Conservation (phyloP, 1,139 yeast species). For the Saccharomyces hybrid region DNA sequence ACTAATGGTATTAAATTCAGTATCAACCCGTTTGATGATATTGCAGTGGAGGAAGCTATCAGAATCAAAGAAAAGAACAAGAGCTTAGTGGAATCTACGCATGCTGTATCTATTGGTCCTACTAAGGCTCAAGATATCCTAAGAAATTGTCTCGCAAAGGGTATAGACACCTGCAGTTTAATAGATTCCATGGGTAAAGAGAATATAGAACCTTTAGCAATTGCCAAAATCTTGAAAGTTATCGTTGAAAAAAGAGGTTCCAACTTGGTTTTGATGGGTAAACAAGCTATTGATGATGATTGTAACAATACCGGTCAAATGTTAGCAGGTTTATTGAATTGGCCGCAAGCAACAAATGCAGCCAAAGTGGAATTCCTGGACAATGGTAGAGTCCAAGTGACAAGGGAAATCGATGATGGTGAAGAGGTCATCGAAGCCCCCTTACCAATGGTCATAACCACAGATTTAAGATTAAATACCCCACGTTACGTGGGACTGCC, state of each 20-base stretch:
- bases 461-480: constrained; percentile 87
- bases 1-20: constrained; percentile 87
- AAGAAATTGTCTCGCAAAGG: constrained; percentile 88
- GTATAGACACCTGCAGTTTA: constrained; percentile 79
- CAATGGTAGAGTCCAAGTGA: constrained; percentile 57
- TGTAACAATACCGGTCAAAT: constrained; percentile 96
- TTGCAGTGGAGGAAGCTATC: constrained; percentile 90
- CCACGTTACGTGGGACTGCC: constrained; percentile 94
- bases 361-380: constrained; percentile 62
- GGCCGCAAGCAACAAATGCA: constrained; percentile 99
- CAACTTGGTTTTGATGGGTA: constrained; percentile 81
- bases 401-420: constrained; percentile 95
- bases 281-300: constrained; percentile 95
- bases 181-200: constrained; percentile 61
- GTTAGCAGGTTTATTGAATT: constrained; percentile 84
- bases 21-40: constrained; percentile 95
- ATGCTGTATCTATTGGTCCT: constrained; percentile 91
- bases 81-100: constrained; percentile 70
- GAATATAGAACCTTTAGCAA: constrained; percentile 78
- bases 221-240: constrained; percentile 76
- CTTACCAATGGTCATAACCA: constrained; percentile 80
- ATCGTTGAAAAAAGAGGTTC: constrained; percentile 64
- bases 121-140: constrained; percentile 80
- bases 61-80: constrained; percentile 64
- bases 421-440: constrained; percentile 71